phyloP scores from a whole-genome alignment of 2,329 filamentous ascomycete species.

The Neopestalotiopsis clavispora region DNA sequence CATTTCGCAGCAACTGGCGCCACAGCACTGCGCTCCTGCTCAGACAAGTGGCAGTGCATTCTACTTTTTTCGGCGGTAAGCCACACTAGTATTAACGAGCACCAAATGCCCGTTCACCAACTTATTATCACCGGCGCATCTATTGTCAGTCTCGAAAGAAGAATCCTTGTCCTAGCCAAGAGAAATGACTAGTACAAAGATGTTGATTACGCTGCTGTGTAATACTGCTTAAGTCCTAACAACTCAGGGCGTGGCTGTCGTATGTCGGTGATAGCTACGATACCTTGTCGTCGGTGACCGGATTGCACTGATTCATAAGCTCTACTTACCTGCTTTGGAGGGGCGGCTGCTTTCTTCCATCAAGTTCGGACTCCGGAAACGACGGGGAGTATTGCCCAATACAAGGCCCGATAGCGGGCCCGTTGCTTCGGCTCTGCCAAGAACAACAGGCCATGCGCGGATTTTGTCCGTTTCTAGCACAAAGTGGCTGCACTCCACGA shows the following conservation, averaged over 20 bases:
- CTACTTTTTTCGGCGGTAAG: not conserved
- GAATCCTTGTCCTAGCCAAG: not conserved
- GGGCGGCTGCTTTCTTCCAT: not conserved
- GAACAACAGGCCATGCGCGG: not conserved
- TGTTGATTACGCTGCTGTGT: not conserved
- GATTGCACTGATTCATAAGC: not conserved
- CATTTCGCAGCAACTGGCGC: no score
- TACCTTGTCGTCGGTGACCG: not conserved
- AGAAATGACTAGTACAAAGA: not conserved
- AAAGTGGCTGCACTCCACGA: not conserved
- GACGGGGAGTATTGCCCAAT: not conserved
- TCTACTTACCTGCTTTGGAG: not conserved
- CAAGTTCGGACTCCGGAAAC: slow-evolving; percentile 1
- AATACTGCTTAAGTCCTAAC: not conserved
- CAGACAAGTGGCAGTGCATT: no score
- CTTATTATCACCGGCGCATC: no score
- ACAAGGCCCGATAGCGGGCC: slow-evolving; percentile 1
- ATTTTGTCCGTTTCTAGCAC: not conserved
- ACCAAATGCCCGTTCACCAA: no score
- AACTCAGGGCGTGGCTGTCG: not conserved
- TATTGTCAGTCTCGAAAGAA: no score
- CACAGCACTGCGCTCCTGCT: no score
- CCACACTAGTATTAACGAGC: not conserved
- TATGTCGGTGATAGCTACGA: no score
- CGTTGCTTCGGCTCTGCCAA: not conserved